Evolutionary conservation across 805 yeast genomes (phyloP), one percentile per base, ranked within the genome.

Genomic region (Ogataea degrootiae): DNA sequence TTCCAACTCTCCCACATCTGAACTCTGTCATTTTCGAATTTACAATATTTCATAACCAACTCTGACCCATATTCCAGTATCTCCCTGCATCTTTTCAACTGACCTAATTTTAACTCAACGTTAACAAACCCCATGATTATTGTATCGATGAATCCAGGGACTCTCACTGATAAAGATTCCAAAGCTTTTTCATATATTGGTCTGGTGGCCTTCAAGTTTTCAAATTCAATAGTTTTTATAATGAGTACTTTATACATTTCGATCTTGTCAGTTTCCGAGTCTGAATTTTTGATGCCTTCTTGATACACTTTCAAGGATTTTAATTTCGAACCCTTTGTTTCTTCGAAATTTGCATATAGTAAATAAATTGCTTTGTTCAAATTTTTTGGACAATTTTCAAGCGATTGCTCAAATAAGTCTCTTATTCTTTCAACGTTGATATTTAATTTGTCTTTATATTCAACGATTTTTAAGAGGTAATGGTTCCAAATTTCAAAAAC

Each of bases 371-470:
- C 62, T 47, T 76, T 75, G 41, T 75, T 69, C n/a, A 72, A 57
- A 21, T 72, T 64, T 0, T 65, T 43, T 0, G 87, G 85, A 52
- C 87, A 73, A 1, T 62, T 69, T 5, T 68, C 70, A 4, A 87
- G 55, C 5, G 89, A 76, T 39, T 80, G 79, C 42, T 88, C 96
- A 66, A 87, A 90, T 15, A 85, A 58, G 48, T 87, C 96, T 35
- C 96, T 69, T 6, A 86, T 65, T 51, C 84, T 66, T 53, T 84
- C 89, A 2, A 68, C 47, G 2, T 71, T 64, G 21, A 76, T 52
- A 11, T 66, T 54, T 33, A 70, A 50, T 38, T 67, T 70, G 1
- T 47, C 35, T 41, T 55, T 57, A 22, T 51, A 50, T 44, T 60
- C 56, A 4, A 83, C 52, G 0, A 80, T 74, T 46, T 77, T 80